phyloP scores from a whole-genome alignment of 2,329 filamentous ascomycete genomes.

The Ilyonectria sp. region DNA sequence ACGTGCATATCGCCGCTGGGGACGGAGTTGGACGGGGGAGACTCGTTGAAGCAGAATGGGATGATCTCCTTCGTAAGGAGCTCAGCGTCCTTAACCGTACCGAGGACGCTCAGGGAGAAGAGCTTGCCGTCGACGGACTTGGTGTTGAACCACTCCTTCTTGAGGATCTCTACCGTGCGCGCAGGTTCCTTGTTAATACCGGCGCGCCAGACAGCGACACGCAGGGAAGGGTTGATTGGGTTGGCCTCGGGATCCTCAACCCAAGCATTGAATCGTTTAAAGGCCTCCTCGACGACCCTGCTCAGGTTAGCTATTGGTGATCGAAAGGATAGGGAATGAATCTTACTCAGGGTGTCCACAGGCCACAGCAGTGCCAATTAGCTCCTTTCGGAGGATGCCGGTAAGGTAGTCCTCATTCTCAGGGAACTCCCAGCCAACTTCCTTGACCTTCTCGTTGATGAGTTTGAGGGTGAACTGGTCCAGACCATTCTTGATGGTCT shows the following conservation, averaged over 20 bases:
- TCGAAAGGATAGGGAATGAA: not conserved
- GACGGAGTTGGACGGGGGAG: slow-evolving; percentile 74
- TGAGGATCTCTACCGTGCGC: slow-evolving; percentile 79
- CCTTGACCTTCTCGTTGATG: slow-evolving; percentile 80
- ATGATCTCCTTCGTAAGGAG: slow-evolving; percentile 78
- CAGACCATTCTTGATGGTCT: slow-evolving; percentile 79
- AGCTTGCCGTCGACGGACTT: slow-evolving; percentile 93
- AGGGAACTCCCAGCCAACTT: slow-evolving; percentile 89
- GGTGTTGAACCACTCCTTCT: slow-evolving; percentile 87
- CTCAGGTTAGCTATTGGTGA: slow-evolving; percentile 41
- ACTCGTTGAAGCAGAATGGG: slow-evolving; percentile 83
- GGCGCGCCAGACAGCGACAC: slow-evolving; percentile 84
- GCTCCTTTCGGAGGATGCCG: slow-evolving; percentile 84
- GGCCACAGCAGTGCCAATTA: slow-evolving; percentile 82
- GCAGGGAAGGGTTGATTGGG: slow-evolving; percentile 86
- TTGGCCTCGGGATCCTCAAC: slow-evolving; percentile 75
- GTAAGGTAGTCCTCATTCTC: slow-evolving; percentile 85
- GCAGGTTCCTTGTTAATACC: slow-evolving; percentile 80
- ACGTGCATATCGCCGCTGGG: slow-evolving; percentile 90
- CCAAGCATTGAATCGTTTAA: slow-evolving; percentile 86
- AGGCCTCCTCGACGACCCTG: slow-evolving; percentile 80
- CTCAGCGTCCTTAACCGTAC: slow-evolving; percentile 77
- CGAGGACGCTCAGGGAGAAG: slow-evolving; percentile 83
- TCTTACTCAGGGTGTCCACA: slow-evolving; percentile 82
- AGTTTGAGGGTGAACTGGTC: slow-evolving; percentile 86